Conservation (phyloP, 805 yeast species). For the Cyberlindnera saturnus region DNA sequence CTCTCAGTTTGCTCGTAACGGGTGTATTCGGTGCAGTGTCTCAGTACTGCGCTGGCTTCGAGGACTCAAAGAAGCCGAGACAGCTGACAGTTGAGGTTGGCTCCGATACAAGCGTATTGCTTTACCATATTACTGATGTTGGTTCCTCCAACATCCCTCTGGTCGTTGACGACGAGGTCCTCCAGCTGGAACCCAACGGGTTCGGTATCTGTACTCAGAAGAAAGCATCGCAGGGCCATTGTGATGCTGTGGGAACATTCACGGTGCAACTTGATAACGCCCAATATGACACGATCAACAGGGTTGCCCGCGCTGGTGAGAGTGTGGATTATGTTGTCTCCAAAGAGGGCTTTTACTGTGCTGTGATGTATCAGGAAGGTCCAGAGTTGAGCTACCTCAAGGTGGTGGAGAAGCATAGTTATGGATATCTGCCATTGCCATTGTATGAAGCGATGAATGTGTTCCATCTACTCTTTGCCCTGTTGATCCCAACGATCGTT, state of each 20-base stretch:
- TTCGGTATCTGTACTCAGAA: slow-evolving; percentile 13
- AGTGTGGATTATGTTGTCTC: not conserved
- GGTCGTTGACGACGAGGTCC: slow-evolving; percentile 1
- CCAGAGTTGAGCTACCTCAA: slow-evolving; percentile 3
- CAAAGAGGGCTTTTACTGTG: slow-evolving; percentile 7
- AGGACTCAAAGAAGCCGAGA: slow-evolving; percentile 1
- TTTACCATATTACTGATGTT: slow-evolving; percentile 9
- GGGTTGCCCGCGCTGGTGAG: not conserved
- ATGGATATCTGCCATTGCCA: slow-evolving; percentile 5
- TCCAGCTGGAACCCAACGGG: slow-evolving; percentile 5
- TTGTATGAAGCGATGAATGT: slow-evolving; percentile 3
- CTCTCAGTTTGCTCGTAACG: not conserved
- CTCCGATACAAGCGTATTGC: slow-evolving; percentile 6
- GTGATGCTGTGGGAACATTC: slow-evolving; percentile 11
- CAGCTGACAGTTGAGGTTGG: not conserved
- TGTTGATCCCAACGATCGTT: not conserved
- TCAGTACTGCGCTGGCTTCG: slow-evolving; percentile 7
- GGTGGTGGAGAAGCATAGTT: slow-evolving; percentile 5
- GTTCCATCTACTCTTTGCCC: not conserved
- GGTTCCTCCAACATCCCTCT: slow-evolving; percentile 11
- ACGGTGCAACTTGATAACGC: slow-evolving; percentile 2
- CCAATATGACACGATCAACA: slow-evolving; percentile 2
- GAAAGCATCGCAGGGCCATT: slow-evolving; percentile 4
- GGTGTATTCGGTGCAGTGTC: slow-evolving; percentile 3
- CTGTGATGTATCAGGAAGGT: slow-evolving; percentile 10